A percentile compares a stretch with the other conserved stretches of the same genome.
Conservation (phyloP, 108 stramenopile species). For the Nitzschia inconspicua region DNA sequence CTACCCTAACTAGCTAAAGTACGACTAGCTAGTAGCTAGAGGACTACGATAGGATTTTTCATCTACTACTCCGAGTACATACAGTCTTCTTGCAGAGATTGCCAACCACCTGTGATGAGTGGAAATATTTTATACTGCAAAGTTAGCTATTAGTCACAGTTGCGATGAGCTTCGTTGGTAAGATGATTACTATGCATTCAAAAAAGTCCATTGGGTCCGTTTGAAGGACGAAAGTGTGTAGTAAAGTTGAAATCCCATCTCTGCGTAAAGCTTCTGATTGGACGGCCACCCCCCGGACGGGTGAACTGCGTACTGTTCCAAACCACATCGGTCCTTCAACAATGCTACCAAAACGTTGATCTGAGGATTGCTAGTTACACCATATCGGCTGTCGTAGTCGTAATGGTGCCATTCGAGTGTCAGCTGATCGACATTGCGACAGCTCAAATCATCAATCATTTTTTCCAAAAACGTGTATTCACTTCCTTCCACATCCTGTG, state of each 20-base stretch:
- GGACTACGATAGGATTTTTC: too few relatives aligned
- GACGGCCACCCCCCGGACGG: conserved; percentile 2
- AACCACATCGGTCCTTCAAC: conserved; percentile 10
- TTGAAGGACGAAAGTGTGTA: conserved; percentile 5
- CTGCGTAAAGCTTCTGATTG: not conserved
- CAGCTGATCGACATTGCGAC: conserved; percentile 14
- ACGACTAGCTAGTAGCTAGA: too few relatives aligned
- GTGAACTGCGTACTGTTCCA: conserved; percentile 11
- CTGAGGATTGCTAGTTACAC: conserved; percentile 3
- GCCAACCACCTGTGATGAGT: too few relatives aligned
- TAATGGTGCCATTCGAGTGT: conserved; percentile 27
- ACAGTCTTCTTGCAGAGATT: too few relatives aligned
- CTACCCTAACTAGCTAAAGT: too few relatives aligned
- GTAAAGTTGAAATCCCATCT: not conserved
- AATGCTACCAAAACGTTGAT: conserved; percentile 13
- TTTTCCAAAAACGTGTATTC: conserved; percentile 26
- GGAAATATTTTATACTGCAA: too few relatives aligned
- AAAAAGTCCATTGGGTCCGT: not conserved
- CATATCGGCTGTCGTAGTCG: conserved; percentile 10
- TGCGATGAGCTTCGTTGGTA: too few relatives aligned
- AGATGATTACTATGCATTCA: too few relatives aligned
- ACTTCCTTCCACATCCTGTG: conserved; percentile 28
- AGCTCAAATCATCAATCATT: not conserved
- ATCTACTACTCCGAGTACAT: too few relatives aligned
- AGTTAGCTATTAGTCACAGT: too few relatives aligned